Evolutionary conservation across 208 protist species (phyloP).

Genomic region (Leishmania lainsoni): DNA sequence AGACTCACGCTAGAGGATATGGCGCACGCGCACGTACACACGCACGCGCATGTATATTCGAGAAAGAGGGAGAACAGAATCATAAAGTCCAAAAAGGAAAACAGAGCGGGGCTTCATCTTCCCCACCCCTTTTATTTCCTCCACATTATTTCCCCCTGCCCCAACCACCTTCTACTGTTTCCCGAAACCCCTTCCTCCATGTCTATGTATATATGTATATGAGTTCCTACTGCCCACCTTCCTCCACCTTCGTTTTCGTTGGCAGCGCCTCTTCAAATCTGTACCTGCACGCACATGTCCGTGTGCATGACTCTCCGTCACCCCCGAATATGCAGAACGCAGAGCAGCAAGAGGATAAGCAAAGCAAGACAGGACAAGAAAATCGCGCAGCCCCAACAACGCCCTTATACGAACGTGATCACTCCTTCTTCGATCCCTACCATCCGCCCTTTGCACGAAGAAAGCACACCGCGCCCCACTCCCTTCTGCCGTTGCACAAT

Average conservation of each 20-base stretch:
- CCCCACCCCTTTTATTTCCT: no score
- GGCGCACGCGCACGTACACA: not conserved
- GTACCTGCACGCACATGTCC: not conserved
- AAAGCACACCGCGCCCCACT: no score
- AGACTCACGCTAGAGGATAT: not conserved
- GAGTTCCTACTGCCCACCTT: no score
- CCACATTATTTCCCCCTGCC: no score
- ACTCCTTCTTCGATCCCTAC: not conserved
- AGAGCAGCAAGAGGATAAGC: not conserved
- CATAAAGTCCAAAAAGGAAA: no score
- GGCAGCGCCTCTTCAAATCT: not conserved
- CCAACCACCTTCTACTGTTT: not conserved
- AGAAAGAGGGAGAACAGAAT: not conserved
- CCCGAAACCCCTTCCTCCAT: not conserved
- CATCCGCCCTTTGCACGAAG: not conserved
- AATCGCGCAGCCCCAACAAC: no score
- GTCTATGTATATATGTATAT: conserved; percentile 3
- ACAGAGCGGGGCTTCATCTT: no score
- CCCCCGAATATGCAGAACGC: not conserved
- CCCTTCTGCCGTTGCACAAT: no score
- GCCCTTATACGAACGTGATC: not conserved
- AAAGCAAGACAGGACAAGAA: not conserved
- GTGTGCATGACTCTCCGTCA: not conserved
- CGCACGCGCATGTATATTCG: not conserved
- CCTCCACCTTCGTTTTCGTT: not conserved